Conservation (phyloP, 2,329 filamentous ascomycete genomes). For the Macrophomina phaseolina region DNA sequence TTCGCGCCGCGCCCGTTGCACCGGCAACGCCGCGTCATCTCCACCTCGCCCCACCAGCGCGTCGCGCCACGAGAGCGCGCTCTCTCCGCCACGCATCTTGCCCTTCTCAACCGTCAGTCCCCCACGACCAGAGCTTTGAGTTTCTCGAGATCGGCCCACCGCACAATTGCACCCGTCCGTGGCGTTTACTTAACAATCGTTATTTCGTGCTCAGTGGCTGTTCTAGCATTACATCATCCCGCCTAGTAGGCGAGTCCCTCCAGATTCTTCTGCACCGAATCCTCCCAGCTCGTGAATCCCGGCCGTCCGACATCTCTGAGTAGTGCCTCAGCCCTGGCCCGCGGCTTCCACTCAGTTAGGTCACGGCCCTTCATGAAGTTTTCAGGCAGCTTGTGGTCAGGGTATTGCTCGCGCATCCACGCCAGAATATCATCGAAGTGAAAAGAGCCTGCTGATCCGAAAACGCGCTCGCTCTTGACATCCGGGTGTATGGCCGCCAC, state of each 20-base stretch:
- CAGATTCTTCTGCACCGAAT: conserved; percentile 19
- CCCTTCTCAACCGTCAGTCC: neutral
- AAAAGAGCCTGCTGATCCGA: conserved; percentile 29
- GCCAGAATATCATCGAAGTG: conserved; percentile 30
- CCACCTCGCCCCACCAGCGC: neutral
- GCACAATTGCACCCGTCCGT: no score
- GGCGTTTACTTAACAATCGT: neutral
- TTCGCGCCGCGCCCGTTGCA: conserved; percentile 1
- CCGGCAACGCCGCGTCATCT: conserved; percentile 11
- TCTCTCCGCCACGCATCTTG: neutral
- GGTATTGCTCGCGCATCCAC: conserved; percentile 27
- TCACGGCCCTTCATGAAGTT: conserved; percentile 20
- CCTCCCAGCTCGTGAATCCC: conserved; percentile 26
- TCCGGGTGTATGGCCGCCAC: conserved; percentile 31
- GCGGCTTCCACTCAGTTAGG: conserved; percentile 9
- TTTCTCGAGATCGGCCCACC: no score
- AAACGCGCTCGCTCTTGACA: conserved; percentile 31
- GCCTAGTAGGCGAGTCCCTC: neutral
- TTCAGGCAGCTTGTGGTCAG: conserved; percentile 7
- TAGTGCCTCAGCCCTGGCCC: conserved; percentile 10
- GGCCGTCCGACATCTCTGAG: conserved; percentile 18
- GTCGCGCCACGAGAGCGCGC: neutral
- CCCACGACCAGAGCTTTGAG: no score
- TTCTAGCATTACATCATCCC: neutral
- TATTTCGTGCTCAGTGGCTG: neutral